Conservation (phyloP, 495 filamentous ascomycete species). For the Annulohypoxylon bovei region DNA sequence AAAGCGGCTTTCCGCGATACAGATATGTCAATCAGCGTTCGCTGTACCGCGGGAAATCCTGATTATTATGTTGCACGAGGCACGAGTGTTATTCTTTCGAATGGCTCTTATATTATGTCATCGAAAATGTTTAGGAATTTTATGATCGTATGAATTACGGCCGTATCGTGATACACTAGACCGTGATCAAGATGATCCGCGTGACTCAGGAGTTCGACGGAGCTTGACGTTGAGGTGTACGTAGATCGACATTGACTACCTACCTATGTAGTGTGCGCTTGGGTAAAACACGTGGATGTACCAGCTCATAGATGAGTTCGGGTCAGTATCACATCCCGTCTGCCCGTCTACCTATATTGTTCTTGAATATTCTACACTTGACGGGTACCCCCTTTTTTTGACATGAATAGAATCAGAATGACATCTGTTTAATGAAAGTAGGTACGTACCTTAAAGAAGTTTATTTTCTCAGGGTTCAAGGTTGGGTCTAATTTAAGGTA, state of each 20-base stretch:
- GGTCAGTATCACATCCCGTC: background rate
- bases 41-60: background rate
- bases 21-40: background rate
- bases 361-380: background rate
- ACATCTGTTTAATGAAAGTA: background rate
- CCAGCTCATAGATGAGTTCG: background rate
- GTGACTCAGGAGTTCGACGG: background rate
- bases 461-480: background rate
- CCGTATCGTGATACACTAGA: background rate
- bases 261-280: background rate
- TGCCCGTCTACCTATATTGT: background rate
- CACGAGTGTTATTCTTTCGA: too few relatives aligned
- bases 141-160: background rate
- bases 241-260: background rate
- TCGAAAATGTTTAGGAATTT: background rate
- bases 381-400: background rate
- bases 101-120: background rate
- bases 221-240: background rate
- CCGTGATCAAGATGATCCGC: background rate
- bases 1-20: background rate
- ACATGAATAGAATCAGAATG: background rate
- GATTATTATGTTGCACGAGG: background rate
- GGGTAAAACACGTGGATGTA: background rate
- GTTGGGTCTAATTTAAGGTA: constrained; percentile 1
- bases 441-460: background rate